phyloP scores from a whole-genome alignment of 371 early-diverging fungal genomes.

The Mortierella sp. region DNA sequence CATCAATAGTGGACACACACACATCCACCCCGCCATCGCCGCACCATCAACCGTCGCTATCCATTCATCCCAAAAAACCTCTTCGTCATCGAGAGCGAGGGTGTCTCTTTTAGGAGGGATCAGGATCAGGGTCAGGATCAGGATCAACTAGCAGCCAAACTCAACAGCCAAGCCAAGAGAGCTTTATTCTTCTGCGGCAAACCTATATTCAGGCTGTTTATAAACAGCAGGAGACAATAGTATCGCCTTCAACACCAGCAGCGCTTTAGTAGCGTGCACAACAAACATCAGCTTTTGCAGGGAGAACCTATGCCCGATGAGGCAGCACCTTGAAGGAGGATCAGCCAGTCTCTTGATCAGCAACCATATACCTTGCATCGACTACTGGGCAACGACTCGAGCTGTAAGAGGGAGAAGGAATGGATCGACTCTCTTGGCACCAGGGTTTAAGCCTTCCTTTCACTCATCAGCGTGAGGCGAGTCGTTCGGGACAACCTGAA shows the following conservation, averaged over 20 bases:
- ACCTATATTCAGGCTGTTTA: background rate
- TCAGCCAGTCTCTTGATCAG: background rate
- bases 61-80: background rate
- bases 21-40: constrained; percentile 20
- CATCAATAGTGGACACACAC: background rate
- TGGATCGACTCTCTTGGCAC: background rate
- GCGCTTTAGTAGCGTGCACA: background rate
- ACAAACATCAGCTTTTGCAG: background rate
- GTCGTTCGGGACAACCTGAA: background rate
- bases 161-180: background rate
- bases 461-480: background rate
- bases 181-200: background rate
- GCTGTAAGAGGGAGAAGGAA: background rate
- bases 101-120: background rate
- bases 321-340: background rate
- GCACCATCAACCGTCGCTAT: background rate
- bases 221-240: background rate
- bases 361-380: background rate
- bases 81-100: background rate
- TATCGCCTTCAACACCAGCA: background rate
- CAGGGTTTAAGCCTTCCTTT: background rate
- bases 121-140: constrained; percentile 10
- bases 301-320: constrained; percentile 24
- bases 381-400: background rate
- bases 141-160: background rate